Conservation (phyloP, 345 rosid species). For the Arabis hirsuta region DNA sequence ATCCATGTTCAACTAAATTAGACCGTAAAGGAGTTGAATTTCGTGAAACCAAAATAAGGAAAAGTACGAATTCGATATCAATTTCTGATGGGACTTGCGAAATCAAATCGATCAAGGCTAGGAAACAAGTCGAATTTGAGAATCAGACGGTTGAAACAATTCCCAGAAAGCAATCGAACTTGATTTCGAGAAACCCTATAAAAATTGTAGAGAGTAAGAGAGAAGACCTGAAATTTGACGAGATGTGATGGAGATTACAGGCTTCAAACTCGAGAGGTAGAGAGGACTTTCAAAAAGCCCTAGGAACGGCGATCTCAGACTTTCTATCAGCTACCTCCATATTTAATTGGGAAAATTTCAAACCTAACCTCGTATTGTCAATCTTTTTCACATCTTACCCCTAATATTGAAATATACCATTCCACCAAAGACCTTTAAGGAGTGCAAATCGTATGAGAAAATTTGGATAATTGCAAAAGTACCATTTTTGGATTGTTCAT, state of each 20-base stretch:
- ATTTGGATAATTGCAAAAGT: no score
- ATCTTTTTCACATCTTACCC: neutral
- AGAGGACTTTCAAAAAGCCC: conserved; percentile 26
- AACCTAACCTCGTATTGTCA: neutral
- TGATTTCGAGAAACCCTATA: neutral
- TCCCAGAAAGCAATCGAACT: neutral
- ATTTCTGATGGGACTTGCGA: neutral
- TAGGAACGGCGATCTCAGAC: conserved; percentile 37
- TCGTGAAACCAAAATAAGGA: conserved; percentile 8
- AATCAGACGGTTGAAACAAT: neutral
- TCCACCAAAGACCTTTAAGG: no score
- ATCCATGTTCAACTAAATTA: neutral
- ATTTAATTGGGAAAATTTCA: conserved; percentile 34
- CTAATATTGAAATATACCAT: neutral
- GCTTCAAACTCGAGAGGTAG: conserved; percentile 23
- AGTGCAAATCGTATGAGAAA: no score
- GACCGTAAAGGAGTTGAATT: conserved; percentile 10
- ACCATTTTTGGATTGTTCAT: no score
- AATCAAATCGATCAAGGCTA: conserved; percentile 19
- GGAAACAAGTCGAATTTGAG: conserved; percentile 16
- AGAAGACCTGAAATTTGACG: conserved; percentile 15
- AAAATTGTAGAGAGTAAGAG: neutral
- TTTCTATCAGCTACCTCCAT: neutral
- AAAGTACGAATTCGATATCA: conserved; percentile 7
- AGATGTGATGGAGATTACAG: conserved; percentile 10